Evolutionary conservation across 2,329 filamentous ascomycete genomes (phyloP), one percentile per base, ranked within the genome.

Genomic region (Xylogone sp.): DNA sequence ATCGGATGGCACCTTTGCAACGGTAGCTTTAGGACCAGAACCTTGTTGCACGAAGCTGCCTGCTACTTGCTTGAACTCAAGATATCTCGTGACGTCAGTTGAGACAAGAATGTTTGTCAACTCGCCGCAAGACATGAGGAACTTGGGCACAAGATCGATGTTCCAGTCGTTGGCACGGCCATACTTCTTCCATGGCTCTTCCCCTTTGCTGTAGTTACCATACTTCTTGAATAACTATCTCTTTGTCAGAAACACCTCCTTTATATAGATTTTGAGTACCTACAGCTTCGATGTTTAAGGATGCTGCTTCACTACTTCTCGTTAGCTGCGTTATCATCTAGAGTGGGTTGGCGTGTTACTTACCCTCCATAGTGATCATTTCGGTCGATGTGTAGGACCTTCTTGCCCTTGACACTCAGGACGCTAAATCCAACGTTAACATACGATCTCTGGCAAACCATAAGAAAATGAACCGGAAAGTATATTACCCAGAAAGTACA

Each of bases 311-410:
- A 63, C 92, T 92, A 64, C 62, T 53, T 47, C 22, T 50, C 65
- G 67, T 70, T 60, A 66, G 60, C 52, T 51, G 19, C 43, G 34
- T 44, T 48, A 29, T 49, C 43, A 42, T 46, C 24, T 27, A 53
- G 42, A 42, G 54, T 31, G 43, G 44, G 42, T 34, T 50, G 34
- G 50, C 53, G 45, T 49, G 29, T 46, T 50, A 54, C 50, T 54
- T 77, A 96, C 92, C 90, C 94, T 82, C 94, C 94, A 69, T 97
- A 97, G 78, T 97, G 92, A 71, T 96, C 90, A 71, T 97, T 97
- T 69, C 92, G 87, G 76, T 97, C 94, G 71, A 99, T 96, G 78
- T 99, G 94, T 60, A 99, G 83, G 68, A 99, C 94, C 79, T 97
- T 97, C 81, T 96, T 93, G 72, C 93, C 93, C 81, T 97, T 97